A percentile compares a stretch with the other conserved stretches of the same genome.
Evolutionary conservation across 805 yeast genomes (phyloP).

Genomic region (Maudiozyma serrabonitensis): DNA sequence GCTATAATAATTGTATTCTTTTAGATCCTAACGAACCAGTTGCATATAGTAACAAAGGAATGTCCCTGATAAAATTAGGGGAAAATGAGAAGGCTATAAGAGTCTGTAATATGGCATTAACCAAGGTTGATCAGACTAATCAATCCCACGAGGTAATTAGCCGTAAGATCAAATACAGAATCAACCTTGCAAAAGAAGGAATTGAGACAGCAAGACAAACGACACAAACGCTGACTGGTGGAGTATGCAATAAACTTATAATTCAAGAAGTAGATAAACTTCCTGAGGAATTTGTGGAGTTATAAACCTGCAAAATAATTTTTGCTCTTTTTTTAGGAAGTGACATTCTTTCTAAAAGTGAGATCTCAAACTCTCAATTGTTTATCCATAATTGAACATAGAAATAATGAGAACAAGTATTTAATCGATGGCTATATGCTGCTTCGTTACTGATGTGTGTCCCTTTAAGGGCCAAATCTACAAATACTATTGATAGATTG

Average conservation of each 20-base stretch:
- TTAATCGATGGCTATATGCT: no score
- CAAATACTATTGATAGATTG: no score
- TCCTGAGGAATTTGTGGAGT: constrained; percentile 30
- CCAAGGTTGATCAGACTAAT: neutral
- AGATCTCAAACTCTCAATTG: no score
- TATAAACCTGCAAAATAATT: neutral
- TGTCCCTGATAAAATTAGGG: constrained; percentile 45
- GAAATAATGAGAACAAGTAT: no score
- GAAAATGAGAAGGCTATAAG: constrained; percentile 40
- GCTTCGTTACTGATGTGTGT: no score
- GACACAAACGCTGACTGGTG: neutral
- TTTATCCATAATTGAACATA: no score
- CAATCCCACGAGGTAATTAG: constrained; percentile 27
- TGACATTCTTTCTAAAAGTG: no score
- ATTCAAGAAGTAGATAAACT: constrained; percentile 35
- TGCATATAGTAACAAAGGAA: constrained; percentile 59
- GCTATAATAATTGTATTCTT: constrained; percentile 48
- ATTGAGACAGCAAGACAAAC: neutral
- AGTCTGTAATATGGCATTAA: constrained; percentile 44
- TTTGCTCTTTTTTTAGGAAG: neutral
- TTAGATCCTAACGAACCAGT: constrained; percentile 43
- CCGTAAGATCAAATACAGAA: constrained; percentile 45
- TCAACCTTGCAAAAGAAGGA: constrained; percentile 32
- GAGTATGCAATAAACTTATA: constrained; percentile 17
- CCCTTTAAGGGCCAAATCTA: no score